These are phyloP conservation scores for Porogramme epimiltina DNA, from an alignment of 1,284 basidiomycete species.

Conservation along the genomic window DNA sequence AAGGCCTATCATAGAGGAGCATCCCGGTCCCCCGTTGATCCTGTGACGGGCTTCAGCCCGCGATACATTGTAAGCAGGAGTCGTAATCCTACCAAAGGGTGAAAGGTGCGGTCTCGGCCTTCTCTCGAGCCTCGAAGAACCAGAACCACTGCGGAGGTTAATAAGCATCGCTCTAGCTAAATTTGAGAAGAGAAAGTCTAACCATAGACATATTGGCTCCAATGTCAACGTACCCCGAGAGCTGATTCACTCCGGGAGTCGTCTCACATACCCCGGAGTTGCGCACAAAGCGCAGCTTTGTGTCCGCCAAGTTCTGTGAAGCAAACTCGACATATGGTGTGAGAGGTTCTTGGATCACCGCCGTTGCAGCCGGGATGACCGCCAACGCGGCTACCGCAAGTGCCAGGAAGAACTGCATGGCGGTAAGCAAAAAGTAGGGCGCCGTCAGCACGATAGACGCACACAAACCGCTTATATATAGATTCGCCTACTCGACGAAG, in stretches of 20 bases:
- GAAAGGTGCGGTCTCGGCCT: slow-evolving; percentile 57
- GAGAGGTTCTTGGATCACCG: too few relatives aligned
- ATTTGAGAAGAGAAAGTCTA: slow-evolving; percentile 12
- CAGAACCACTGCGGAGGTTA: slow-evolving; percentile 33
- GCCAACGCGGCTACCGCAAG: too few relatives aligned
- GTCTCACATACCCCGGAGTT: slow-evolving; percentile 77
- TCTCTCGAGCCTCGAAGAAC: slow-evolving; percentile 69
- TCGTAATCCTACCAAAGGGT: slow-evolving; percentile 53
- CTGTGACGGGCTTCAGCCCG: slow-evolving; percentile 27
- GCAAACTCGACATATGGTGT: slow-evolving; percentile 19
- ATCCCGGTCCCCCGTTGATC: slow-evolving; percentile 63
- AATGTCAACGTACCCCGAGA: slow-evolving; percentile 68
- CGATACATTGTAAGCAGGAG: slow-evolving; percentile 1
- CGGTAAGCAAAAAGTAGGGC: too few relatives aligned
- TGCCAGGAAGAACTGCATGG: too few relatives aligned
- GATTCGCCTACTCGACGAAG: too few relatives aligned
- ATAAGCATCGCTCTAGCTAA: too few relatives aligned
- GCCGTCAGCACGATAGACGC: too few relatives aligned
- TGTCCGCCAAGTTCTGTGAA: slow-evolving; percentile 23
- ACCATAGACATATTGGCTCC: slow-evolving; percentile 65
- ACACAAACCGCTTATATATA: too few relatives aligned
- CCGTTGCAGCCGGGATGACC: too few relatives aligned
- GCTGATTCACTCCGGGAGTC: slow-evolving; percentile 65
- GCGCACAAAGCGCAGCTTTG: slow-evolving; percentile 51
- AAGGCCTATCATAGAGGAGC: slow-evolving; percentile 65